Evolutionary conservation across 129 eudicot genomes (phyloP).

Genomic region (Lactuca saligna): DNA sequence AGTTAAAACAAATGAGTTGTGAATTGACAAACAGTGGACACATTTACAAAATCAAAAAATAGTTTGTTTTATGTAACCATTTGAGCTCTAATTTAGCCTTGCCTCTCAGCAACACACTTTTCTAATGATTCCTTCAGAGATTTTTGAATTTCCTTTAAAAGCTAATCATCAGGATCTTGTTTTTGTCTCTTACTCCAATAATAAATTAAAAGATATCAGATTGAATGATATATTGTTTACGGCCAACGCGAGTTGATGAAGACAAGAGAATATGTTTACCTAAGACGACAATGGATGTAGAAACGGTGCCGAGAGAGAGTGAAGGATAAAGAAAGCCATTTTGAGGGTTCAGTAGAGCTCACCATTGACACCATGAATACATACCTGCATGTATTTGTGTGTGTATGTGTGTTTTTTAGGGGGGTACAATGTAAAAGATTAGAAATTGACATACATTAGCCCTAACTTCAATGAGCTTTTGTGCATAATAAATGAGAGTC

Average conservation of each 20-base stretch:
- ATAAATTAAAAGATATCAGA: too few relatives aligned
- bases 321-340: constrained; percentile 48
- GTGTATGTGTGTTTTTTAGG: too few relatives aligned
- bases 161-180: constrained; percentile 26
- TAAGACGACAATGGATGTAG: constrained; percentile 45
- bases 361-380: constrained; percentile 30
- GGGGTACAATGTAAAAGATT: too few relatives aligned
- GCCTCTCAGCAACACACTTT: constrained; percentile 85
- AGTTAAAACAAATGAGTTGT: neutral
- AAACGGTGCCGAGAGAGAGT: constrained; percentile 48
- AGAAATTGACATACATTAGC: too few relatives aligned
- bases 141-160: constrained; percentile 45
- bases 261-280: constrained; percentile 20
- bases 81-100: constrained; percentile 93
- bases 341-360: constrained; percentile 30
- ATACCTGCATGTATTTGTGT: too few relatives aligned
- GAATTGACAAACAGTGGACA: neutral
- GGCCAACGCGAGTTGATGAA: neutral
- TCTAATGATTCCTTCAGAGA: constrained; percentile 51
- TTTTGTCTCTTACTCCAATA: too few relatives aligned
- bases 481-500: too few relatives aligned
- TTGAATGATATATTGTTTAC: neutral
- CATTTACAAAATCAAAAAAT: neutral
- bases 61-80: constrained; percentile 45
- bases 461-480: too few relatives aligned